Evolutionary conservation across 1,284 basidiomycete species (phyloP).

Genomic region (Rhodotorula sp.): DNA sequence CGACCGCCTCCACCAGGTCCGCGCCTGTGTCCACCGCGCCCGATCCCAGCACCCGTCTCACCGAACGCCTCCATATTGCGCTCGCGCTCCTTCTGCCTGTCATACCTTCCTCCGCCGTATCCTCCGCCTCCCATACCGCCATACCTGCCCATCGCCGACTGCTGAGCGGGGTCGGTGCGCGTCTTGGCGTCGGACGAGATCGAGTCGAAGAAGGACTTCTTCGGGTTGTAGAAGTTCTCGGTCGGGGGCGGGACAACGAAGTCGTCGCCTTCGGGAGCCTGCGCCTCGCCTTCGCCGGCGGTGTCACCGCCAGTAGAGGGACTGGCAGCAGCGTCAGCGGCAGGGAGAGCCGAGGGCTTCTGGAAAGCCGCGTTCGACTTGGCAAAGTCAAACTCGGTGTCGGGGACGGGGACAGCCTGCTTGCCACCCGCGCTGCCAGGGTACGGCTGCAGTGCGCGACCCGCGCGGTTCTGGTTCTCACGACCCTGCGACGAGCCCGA

Average conservation of each 20-base stretch:
- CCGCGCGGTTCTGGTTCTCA: background rate
- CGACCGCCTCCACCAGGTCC: slow-evolving; percentile 8
- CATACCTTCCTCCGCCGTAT: slow-evolving; percentile 28
- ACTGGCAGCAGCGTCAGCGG: background rate
- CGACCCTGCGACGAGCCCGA: background rate
- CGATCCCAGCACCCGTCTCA: slow-evolving; percentile 26
- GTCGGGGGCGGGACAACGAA: background rate
- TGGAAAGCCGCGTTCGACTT: slow-evolving; percentile 45
- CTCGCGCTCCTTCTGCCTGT: slow-evolving; percentile 41
- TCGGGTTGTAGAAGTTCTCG: background rate
- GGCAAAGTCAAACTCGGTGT: slow-evolving; percentile 42
- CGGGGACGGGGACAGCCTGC: slow-evolving; percentile 30
- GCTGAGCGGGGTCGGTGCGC: slow-evolving; percentile 21
- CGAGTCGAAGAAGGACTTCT: background rate
- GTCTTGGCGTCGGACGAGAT: slow-evolving; percentile 42
- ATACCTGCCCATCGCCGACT: slow-evolving; percentile 6
- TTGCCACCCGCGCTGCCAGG: slow-evolving; percentile 30
- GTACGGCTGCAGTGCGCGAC: slow-evolving; percentile 36
- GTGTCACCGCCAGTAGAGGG: slow-evolving; percentile 11
- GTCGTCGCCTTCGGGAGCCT: background rate
- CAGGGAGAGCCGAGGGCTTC: slow-evolving; percentile 14
- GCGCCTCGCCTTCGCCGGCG: slow-evolving; percentile 3
- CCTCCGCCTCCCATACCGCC: slow-evolving; percentile 29
- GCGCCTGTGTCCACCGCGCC: slow-evolving; percentile 20
- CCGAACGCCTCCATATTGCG: slow-evolving; percentile 45